Base-by-base conservation (phyloP, 2,329 filamentous ascomycete genomes). In the Verticillium albo-atrum region DNA sequence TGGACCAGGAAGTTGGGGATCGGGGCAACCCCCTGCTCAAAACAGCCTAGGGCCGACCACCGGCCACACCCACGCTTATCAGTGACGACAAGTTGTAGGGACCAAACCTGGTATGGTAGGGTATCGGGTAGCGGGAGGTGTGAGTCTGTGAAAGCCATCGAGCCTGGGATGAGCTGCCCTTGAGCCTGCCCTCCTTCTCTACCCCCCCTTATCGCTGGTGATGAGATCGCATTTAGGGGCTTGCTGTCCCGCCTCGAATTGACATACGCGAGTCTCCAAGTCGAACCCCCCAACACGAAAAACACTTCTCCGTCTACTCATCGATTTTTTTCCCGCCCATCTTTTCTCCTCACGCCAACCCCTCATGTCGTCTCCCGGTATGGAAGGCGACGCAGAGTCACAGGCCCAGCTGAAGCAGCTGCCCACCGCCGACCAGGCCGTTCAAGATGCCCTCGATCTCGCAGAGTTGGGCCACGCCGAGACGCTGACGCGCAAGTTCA, bases 401-500 rank as follows among this genome's bases (percentile, higher is more conserved):
- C 52, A 34, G 52, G 52, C 30, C 12, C 52, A 30, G 12, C 52
- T 34, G n/a, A 54, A 34, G 52, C 52, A 9, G 27, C n/a, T 30
- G 28, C 27, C 20, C 28, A 34, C 42, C n/a, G 30, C 52, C 17
- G 42, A 50, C 9, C 52, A 54, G 27, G 52, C 27, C 26, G 52
- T 32, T 23, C 28, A 32, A n/a, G 76, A 78, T 66, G 74, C 71
- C 12, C 67, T 67, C 30, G 75, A 77, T 58, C 75, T 78, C 27
- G 76, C 76, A 28, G 69, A 69, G 34, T 66, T 78, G 17, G 76
- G 76, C 61, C 76, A 78, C 63, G 68, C 67, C 53, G 71, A 78
- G 67, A 66, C 65, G 17, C 71, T 78, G 47, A 65, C 69, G 3
- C 74, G 76, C 61, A 78, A 84, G 64, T 85, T 86, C 67, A 76